phyloP scores from a whole-genome alignment of 441 rosid species.

The Erodium texanum region DNA sequence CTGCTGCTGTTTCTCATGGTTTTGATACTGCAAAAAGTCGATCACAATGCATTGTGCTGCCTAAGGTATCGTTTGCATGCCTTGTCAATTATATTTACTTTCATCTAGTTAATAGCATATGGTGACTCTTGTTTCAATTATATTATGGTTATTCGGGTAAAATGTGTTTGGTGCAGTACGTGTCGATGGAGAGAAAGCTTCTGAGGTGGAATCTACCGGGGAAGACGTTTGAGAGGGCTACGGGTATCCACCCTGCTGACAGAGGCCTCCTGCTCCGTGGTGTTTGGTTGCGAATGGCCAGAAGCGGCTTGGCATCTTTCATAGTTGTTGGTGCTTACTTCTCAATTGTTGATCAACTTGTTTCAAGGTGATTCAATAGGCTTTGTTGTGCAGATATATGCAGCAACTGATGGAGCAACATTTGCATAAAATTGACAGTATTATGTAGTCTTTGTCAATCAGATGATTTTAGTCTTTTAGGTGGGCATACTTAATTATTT shows the following conservation, averaged over 20 bases:
- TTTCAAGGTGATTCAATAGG: conserved; percentile 29
- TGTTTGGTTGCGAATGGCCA: conserved; percentile 55
- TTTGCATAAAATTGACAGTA: no score
- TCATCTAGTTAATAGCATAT: background rate
- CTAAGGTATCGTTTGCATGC: conserved; percentile 42
- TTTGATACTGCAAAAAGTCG: conserved; percentile 84
- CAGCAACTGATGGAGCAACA: background rate
- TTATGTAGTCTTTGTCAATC: no score
- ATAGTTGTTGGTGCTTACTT: conserved; percentile 58
- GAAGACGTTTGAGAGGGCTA: conserved; percentile 57
- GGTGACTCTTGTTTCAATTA: background rate
- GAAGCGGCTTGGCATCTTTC: conserved; percentile 59
- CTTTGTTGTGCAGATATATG: background rate
- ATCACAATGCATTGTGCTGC: conserved; percentile 68
- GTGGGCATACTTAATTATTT: no score
- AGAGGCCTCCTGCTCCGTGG: conserved; percentile 58
- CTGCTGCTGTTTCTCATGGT: conserved; percentile 91
- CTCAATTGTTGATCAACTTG: conserved; percentile 37
- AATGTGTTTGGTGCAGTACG: conserved; percentile 37
- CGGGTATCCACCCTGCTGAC: conserved; percentile 87
- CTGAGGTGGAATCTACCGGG: conserved; percentile 72
- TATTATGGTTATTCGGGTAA: conserved; percentile 5
- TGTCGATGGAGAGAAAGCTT: conserved; percentile 62
- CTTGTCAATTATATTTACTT: background rate
- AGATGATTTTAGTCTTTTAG: no score